A percentile compares a stretch with the other conserved stretches of the same genome.
Conservation (phyloP, 345 rosid species). For the Raphanus raphanistrum region DNA sequence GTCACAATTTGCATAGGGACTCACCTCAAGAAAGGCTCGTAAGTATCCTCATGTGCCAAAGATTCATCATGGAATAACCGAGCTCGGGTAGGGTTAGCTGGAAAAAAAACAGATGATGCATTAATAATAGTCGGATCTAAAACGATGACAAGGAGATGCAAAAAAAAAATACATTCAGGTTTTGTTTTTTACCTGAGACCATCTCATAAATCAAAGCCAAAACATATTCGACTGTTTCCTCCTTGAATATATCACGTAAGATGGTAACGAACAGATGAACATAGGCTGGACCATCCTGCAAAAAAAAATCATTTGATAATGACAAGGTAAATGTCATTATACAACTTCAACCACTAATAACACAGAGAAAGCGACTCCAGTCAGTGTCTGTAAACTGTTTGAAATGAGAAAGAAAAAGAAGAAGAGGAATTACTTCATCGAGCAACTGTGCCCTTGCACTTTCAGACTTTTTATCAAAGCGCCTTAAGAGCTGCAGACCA, state of each 20-base stretch:
- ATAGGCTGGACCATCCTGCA: constrained; percentile 95
- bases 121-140: constrained; percentile 21
- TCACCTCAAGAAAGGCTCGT: constrained; percentile 95
- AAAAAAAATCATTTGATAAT: constrained; percentile 27
- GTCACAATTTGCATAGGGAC: constrained; percentile 34
- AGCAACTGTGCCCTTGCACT: constrained; percentile 82
- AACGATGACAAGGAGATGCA: background rate
- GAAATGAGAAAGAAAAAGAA: background rate
- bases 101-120: constrained; percentile 40
- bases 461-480: constrained; percentile 79
- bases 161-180: background rate
- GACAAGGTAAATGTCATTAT: background rate
- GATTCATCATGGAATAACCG: constrained; percentile 85
- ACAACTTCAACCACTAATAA: background rate
- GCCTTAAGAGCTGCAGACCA: constrained; percentile 84
- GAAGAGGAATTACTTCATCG: constrained; percentile 63
- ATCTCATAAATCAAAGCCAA: constrained; percentile 91
- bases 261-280: constrained; percentile 83
- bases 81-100: constrained; percentile 92
- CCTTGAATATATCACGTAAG: constrained; percentile 82
- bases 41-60: constrained; percentile 72
- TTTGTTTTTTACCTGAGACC: constrained; percentile 61
- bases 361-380: background rate
- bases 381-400: background rate
- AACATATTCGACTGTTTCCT: constrained; percentile 97